Percentiles rank a stretch among this genome's conserved stretches.
Evolutionary conservation across 2,329 filamentous ascomycete species (phyloP).

Genomic region (Lecanoromycetidae sp.): DNA sequence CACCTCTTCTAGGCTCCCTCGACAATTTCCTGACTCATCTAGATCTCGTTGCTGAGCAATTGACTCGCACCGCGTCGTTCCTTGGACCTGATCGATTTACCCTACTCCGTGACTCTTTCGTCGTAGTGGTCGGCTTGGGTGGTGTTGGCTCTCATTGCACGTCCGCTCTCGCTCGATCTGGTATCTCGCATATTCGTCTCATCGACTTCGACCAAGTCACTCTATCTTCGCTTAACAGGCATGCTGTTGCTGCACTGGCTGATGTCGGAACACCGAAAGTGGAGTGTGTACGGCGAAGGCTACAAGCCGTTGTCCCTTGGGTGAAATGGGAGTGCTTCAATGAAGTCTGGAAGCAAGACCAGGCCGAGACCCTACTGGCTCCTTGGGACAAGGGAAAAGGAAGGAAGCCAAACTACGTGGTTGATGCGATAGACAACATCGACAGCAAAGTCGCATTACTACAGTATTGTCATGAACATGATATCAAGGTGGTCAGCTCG

Average conservation of each 20-base stretch:
- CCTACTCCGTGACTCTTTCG: conserved; percentile 67
- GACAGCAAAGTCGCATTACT: conserved; percentile 88
- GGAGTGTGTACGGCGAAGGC: conserved; percentile 61
- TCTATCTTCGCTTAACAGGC: conserved; percentile 84
- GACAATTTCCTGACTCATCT: conserved; percentile 7
- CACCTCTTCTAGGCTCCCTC: neutral
- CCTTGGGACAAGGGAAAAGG: conserved; percentile 43
- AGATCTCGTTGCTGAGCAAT: conserved; percentile 87
- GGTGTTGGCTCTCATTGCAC: conserved; percentile 90
- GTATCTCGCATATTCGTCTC: conserved; percentile 74
- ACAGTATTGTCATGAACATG: conserved; percentile 70
- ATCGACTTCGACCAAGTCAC: conserved; percentile 98
- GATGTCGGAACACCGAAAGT: conserved; percentile 94
- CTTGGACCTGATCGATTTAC: conserved; percentile 68
- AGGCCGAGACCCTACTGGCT: conserved; percentile 54
- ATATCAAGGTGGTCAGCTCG: conserved; percentile 73
- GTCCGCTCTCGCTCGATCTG: conserved; percentile 74
- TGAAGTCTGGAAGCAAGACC: conserved; percentile 63
- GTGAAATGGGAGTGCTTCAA: conserved; percentile 75
- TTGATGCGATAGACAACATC: conserved; percentile 98
- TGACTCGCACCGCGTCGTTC: conserved; percentile 86
- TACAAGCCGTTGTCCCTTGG: conserved; percentile 87
- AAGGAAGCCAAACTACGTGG: conserved; percentile 67
- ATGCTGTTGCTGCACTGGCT: conserved; percentile 83
- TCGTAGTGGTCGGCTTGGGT: conserved; percentile 84